Evolutionary conservation across 129 eudicot species (phyloP).

Genomic region (Pseudognaphalium luteoalbum): DNA sequence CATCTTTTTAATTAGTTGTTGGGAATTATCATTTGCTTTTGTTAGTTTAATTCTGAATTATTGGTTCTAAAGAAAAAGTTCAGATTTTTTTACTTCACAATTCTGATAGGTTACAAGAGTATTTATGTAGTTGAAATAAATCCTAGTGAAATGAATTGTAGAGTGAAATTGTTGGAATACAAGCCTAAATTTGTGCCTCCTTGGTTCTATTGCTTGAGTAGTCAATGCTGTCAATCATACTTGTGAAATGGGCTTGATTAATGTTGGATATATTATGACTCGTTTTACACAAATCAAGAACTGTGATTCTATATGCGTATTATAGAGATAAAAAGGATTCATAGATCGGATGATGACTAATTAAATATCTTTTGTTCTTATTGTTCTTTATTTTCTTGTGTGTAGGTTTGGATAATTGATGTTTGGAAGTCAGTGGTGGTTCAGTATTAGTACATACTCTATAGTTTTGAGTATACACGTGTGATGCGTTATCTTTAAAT

Average conservation of each 20-base stretch:
- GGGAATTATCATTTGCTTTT: neutral
- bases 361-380: neutral
- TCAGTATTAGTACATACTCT: neutral
- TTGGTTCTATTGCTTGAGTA: neutral
- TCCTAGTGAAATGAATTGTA: neutral
- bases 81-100: neutral
- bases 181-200: neutral
- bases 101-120: neutral
- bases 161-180: neutral
- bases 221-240: neutral
- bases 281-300: neutral
- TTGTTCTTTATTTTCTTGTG: neutral
- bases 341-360: neutral
- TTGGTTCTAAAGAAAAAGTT: neutral
- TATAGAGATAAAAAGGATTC: neutral
- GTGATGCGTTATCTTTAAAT: constrained; percentile 54
- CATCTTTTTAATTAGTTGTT: neutral
- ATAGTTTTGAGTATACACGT: constrained; percentile 15
- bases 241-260: neutral
- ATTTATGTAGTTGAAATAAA: neutral
- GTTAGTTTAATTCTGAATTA: neutral
- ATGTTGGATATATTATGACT: neutral
- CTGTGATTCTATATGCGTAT: neutral
- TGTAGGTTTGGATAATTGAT: constrained; percentile 24
- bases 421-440: constrained; percentile 4